Evolutionary conservation across 2,329 filamentous ascomycete species (phyloP).

Genomic region (Rutstroemia sydowiana): DNA sequence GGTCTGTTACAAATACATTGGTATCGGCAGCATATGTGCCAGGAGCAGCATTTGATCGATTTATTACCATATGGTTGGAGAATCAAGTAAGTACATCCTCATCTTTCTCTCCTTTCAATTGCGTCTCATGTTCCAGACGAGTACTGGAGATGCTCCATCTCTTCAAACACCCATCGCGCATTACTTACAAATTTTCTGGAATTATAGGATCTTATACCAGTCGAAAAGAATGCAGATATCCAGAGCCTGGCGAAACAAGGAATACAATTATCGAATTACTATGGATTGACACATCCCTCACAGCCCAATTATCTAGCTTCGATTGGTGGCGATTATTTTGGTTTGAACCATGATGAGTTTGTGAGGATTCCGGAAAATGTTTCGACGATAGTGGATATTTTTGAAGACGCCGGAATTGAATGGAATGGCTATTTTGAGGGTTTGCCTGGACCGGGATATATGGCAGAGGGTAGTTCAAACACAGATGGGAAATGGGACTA

Average conservation of each 20-base stretch:
- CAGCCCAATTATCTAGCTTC: slow-evolving; percentile 43
- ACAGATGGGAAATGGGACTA: slow-evolving; percentile 32
- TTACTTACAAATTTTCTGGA: not conserved
- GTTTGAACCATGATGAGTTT: slow-evolving; percentile 39
- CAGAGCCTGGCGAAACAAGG: slow-evolving; percentile 36
- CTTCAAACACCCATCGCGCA: not conserved
- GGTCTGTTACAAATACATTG: not conserved
- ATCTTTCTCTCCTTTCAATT: not conserved
- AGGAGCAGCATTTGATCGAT: slow-evolving; percentile 52
- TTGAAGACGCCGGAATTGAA: slow-evolving; percentile 35
- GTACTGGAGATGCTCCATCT: no score
- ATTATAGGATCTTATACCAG: slow-evolving; percentile 37
- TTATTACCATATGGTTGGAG: slow-evolving; percentile 57
- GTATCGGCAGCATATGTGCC: slow-evolving; percentile 16
- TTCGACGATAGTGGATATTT: slow-evolving; percentile 39
- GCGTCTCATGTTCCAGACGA: not conserved
- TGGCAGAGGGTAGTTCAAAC: slow-evolving; percentile 35
- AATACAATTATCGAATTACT: slow-evolving; percentile 39
- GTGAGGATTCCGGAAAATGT: slow-evolving; percentile 39
- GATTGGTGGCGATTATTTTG: slow-evolving; percentile 41
- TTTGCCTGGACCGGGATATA: slow-evolving; percentile 39
- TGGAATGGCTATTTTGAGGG: slow-evolving; percentile 43
- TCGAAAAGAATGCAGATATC: slow-evolving; percentile 35
- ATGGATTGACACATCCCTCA: slow-evolving; percentile 39
- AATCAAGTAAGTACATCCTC: slow-evolving; percentile 37